Conservation (phyloP, 1,284 basidiomycete species). For the Rhodotorula sp. region DNA sequence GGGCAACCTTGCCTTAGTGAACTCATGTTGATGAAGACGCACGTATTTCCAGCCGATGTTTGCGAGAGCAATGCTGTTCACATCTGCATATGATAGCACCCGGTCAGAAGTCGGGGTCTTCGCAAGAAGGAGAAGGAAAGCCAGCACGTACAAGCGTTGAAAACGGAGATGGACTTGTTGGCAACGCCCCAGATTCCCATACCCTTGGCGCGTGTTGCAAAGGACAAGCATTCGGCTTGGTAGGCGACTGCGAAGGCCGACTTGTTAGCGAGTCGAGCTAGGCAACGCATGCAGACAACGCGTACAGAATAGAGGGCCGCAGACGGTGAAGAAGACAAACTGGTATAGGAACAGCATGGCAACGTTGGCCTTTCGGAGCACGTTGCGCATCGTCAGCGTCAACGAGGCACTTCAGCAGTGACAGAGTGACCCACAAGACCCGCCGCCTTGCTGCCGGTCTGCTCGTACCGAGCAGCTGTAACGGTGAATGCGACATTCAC, state of each 20-base stretch:
- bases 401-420: not conserved
- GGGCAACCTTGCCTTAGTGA: too few species aligned
- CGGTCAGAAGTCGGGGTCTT: not conserved
- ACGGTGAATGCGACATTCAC: too few species aligned
- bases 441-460: too few species aligned
- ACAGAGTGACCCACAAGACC: not conserved
- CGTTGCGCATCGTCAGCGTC: not conserved
- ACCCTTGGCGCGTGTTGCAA: conserved; percentile 21
- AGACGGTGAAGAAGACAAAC: conserved; percentile 12
- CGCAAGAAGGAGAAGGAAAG: too few species aligned
- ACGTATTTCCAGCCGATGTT: conserved; percentile 11
- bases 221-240: conserved; percentile 17
- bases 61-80: conserved; percentile 16
- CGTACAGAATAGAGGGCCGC: conserved; percentile 24
- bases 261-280: fast-evolving
- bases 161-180: conserved; percentile 24
- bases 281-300: too few species aligned
- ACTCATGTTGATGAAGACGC: too few species aligned
- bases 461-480: too few species aligned
- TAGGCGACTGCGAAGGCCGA: not conserved
- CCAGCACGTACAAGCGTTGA: conserved; percentile 24
- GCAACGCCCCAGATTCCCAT: not conserved
- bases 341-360: conserved; percentile 19
- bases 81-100: not conserved
- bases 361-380: not conserved